Conservation (phyloP, 495 filamentous ascomycete genomes). For the Penicillium soppii region DNA sequence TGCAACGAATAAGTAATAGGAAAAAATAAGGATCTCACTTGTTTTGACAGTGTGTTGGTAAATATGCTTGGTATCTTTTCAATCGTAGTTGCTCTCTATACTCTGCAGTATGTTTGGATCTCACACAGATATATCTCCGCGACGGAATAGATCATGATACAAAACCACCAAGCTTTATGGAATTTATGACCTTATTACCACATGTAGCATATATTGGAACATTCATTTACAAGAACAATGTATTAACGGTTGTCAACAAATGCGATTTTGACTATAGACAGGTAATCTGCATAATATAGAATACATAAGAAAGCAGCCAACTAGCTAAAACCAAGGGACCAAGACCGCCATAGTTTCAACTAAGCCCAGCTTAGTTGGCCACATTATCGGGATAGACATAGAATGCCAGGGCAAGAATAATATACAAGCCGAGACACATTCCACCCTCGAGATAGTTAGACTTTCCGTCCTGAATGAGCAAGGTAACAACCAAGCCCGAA, state of each 20-base stretch:
- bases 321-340: neutral
- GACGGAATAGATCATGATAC: neutral
- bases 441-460: slow-evolving; percentile 93
- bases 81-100: too few species aligned
- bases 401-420: slow-evolving; percentile 87
- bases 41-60: too few species aligned
- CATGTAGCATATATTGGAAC: too few species aligned
- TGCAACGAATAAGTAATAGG: neutral
- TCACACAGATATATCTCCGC: neutral
- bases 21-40: neutral
- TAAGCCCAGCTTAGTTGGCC: neutral
- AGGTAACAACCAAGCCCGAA: slow-evolving; percentile 84
- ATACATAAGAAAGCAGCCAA: neutral
- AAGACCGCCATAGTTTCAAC: neutral
- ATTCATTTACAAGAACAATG: too few species aligned
- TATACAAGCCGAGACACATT: slow-evolving; percentile 78
- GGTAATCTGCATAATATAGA: neutral
- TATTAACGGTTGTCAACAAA: neutral
- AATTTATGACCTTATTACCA: too few species aligned
- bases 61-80: too few species aligned
- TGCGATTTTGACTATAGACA: slow-evolving; percentile 10
- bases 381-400: slow-evolving; percentile 78
- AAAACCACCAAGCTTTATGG: neutral
- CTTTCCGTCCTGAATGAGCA: slow-evolving; percentile 91
- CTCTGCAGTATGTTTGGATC: too few species aligned